Percentiles rank a stretch among this genome's conserved stretches.
Conservation (phyloP, 163 green algal genomes). For the Chlorella variabilis region DNA sequence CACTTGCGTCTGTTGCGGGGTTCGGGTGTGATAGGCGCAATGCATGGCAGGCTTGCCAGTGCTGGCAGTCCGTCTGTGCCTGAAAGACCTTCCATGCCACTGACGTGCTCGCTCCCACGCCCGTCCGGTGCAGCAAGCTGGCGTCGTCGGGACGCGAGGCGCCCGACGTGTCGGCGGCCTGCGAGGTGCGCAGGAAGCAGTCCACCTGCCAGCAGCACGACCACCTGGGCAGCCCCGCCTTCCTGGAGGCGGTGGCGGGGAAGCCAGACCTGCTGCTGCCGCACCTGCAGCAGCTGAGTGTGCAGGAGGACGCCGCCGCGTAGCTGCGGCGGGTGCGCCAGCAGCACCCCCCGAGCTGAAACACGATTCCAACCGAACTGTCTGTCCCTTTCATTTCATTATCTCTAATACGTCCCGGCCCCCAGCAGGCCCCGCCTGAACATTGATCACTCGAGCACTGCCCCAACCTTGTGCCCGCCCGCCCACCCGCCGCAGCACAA, state of each 20-base stretch:
- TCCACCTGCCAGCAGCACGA: slow-evolving; percentile 16
- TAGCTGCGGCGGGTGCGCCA: no score
- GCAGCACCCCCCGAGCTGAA: no score
- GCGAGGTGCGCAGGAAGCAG: not conserved
- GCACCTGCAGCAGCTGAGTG: slow-evolving; percentile 18
- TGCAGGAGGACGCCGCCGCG: not conserved
- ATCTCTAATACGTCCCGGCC: no score
- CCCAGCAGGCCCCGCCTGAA: no score
- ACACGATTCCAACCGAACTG: no score
- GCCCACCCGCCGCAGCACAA: no score
- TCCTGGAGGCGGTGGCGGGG: slow-evolving; percentile 2
- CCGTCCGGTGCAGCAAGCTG: slow-evolving; percentile 12
- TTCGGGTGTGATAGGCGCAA: not conserved
- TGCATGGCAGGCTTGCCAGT: not conserved
- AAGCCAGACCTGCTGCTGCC: slow-evolving; percentile 38
- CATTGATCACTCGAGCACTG: no score
- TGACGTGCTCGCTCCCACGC: not conserved
- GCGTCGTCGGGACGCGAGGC: not conserved
- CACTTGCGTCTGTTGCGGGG: not conserved
- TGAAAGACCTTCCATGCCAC: not conserved
- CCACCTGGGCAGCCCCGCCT: slow-evolving; percentile 34
- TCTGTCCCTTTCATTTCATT: no score
- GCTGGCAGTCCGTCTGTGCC: not conserved
- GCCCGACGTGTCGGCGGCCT: not conserved
- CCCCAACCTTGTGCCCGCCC: no score